A percentile compares a stretch with the other conserved stretches of the same genome.
These are phyloP conservation scores for Cryptococcus sp. DNA, from an alignment of 1,284 basidiomycete genomes.

Conservation along the genomic window DNA sequence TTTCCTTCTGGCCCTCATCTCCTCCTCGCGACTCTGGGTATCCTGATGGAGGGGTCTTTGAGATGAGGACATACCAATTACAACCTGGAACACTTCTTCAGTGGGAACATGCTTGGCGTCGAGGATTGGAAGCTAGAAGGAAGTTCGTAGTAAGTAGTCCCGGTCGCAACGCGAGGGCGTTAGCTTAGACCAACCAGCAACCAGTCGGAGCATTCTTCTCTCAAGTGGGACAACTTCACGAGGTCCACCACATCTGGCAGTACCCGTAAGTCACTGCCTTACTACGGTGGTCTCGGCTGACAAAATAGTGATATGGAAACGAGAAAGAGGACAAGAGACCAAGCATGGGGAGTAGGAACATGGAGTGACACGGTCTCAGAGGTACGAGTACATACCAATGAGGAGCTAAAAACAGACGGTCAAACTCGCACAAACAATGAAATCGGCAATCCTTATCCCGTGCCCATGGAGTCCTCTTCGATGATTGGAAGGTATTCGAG, in stretches of 20 bases:
- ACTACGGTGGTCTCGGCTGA: background rate
- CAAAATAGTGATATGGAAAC: constrained; percentile 64
- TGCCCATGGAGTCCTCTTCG: constrained; percentile 44
- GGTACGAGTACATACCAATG: constrained; percentile 50
- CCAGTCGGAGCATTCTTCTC: constrained; percentile 94
- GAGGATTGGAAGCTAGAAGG: constrained; percentile 79
- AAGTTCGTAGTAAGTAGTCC: constrained; percentile 58
- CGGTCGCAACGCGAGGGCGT: background rate
- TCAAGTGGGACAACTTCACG: constrained; percentile 81
- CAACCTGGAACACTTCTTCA: constrained; percentile 78
- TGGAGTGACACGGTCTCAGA: constrained; percentile 93
- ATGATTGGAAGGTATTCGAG: constrained; percentile 1
- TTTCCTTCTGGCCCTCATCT: constrained; percentile 85
- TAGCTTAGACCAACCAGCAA: constrained; percentile 41
- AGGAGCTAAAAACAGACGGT: constrained; percentile 31
- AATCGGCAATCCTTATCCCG: constrained; percentile 42
- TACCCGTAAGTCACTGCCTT: constrained; percentile 64
- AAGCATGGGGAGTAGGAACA: constrained; percentile 85
- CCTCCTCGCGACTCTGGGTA: constrained; percentile 63
- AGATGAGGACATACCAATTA: constrained; percentile 71
- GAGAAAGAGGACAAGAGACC: constrained; percentile 74
- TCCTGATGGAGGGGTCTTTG: constrained; percentile 76
- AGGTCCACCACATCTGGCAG: constrained; percentile 92
- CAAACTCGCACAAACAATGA: constrained; percentile 42
- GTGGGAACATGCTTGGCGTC: constrained; percentile 88